Percentiles rank a stretch among this genome's conserved stretches.
phyloP scores from a whole-genome alignment of 1,284 basidiomycete species.

The Ustilago cynodontis region DNA sequence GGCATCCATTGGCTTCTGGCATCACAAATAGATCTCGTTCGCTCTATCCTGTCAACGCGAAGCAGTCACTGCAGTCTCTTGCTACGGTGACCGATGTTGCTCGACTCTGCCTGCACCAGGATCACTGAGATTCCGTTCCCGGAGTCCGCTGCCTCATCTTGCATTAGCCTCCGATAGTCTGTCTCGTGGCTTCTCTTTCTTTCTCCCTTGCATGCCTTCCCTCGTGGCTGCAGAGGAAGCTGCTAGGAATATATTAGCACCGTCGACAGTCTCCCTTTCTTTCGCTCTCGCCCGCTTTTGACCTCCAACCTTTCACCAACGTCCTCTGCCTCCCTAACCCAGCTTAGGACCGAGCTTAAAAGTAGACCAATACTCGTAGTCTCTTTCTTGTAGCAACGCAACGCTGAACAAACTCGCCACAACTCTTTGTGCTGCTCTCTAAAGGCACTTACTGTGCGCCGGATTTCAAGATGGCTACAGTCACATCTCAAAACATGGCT shows the following conservation, averaged over 20 bases:
- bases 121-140: background rate
- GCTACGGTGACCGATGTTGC: background rate
- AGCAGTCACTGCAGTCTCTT: background rate
- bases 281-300: background rate
- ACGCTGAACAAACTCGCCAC: background rate
- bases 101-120: background rate
- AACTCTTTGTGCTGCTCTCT: background rate
- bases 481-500: background rate
- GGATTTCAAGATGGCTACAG: slow-evolving; percentile 1
- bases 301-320: background rate
- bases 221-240: background rate
- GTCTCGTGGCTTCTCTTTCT: background rate
- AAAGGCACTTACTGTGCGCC: background rate
- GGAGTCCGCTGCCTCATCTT: slow-evolving; percentile 3
- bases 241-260: background rate
- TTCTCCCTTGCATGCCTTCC: background rate
- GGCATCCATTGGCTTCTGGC: slow-evolving; percentile 2
- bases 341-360: background rate
- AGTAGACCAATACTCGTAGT: slow-evolving; percentile 5
- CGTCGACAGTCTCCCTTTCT: background rate
- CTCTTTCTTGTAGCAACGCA: background rate
- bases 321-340: background rate
- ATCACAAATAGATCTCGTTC: background rate
- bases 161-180: slow-evolving; percentile 1
- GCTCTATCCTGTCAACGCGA: background rate